Conservation (phyloP, 345 rosid species). For the Eucalyptus urophylla region DNA sequence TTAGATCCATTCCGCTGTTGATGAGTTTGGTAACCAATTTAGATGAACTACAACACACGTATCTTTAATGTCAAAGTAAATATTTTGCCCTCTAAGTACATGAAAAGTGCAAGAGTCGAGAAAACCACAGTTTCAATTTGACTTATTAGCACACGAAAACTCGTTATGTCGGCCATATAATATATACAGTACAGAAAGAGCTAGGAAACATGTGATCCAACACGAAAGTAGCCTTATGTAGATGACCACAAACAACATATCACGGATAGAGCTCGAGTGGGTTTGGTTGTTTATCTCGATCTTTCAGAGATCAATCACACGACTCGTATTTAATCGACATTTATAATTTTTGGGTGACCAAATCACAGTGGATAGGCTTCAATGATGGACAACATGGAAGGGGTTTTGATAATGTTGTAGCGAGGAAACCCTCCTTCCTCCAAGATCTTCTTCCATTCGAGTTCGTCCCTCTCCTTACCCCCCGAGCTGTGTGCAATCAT, state of each 20-base stretch:
- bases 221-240: not conserved
- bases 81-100: not conserved
- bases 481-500: constrained; percentile 5
- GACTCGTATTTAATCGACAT: not conserved
- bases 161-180: not conserved
- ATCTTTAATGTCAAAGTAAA: not conserved
- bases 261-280: not conserved
- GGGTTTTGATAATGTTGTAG: constrained; percentile 7
- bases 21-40: not conserved
- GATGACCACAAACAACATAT: not conserved
- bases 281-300: not conserved
- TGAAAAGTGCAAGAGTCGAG: not conserved
- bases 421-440: constrained; percentile 14
- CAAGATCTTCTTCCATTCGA: constrained; percentile 15
- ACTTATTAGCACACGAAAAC: not conserved
- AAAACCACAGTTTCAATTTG: not conserved
- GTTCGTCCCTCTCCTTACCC: constrained; percentile 8
- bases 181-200: not conserved
- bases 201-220: not conserved
- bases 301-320: not conserved
- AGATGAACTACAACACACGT: not conserved
- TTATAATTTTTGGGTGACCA: not conserved
- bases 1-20: not conserved
- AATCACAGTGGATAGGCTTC: not conserved
- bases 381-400: constrained; percentile 1